These are phyloP conservation scores for Carex scoparia DNA, from an alignment of 176 grass and related monocot genomes.

Conservation along the genomic window DNA sequence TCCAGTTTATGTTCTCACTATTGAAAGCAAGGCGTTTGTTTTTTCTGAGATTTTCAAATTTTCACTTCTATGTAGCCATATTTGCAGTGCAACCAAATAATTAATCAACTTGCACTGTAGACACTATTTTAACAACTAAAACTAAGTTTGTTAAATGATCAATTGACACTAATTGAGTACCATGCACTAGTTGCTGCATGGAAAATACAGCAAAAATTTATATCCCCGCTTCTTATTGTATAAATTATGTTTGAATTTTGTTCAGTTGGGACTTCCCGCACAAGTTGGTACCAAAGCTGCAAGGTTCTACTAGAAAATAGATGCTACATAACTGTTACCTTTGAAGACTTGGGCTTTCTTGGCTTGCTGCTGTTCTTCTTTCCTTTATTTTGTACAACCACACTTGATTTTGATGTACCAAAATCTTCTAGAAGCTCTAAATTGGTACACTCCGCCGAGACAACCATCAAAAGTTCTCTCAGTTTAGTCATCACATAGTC, in stretches of 20 bases:
- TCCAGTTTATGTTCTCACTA: neutral
- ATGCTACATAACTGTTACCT: slow-evolving; percentile 33
- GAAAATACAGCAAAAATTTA: slow-evolving; percentile 42
- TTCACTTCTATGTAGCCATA: neutral
- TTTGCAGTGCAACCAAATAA: slow-evolving; percentile 9
- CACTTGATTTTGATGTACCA: slow-evolving; percentile 47
- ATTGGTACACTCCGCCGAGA: slow-evolving; percentile 73
- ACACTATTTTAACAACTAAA: neutral
- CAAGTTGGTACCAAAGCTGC: neutral
- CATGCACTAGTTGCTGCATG: slow-evolving; percentile 2
- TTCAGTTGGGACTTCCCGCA: slow-evolving; percentile 5
- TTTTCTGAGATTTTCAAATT: slow-evolving; percentile 2
- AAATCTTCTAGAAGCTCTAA: slow-evolving; percentile 76
- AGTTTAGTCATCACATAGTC: slow-evolving; percentile 62
- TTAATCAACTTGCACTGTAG: neutral
- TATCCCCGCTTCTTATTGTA: slow-evolving; percentile 17
- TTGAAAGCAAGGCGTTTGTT: neutral
- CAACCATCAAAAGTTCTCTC: slow-evolving; percentile 58
- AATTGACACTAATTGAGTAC: neutral
- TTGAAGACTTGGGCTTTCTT: slow-evolving; percentile 54
- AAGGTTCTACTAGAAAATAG: neutral
- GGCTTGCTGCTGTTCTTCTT: slow-evolving; percentile 69
- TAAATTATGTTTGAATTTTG: slow-evolving; percentile 26
- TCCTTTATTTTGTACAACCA: slow-evolving; percentile 62
- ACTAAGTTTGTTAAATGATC: neutral